Conservation (phyloP, 352 stramenopile genomes). For the Globisporangium mamillatum region DNA sequence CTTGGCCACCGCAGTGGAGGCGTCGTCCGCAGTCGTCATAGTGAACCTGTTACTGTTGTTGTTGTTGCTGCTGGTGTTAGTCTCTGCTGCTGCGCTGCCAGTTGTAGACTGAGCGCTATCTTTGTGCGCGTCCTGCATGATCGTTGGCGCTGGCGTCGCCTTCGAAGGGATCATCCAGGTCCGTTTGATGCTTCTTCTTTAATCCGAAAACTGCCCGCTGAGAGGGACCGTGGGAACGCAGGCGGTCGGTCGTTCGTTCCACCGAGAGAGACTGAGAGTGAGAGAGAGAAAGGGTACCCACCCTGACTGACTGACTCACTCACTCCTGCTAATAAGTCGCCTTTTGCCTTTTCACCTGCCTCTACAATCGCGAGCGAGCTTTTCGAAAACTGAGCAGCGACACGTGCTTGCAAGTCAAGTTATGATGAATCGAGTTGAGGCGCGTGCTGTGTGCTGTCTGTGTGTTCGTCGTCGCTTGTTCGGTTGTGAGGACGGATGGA, state of each 20-base stretch:
- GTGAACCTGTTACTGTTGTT: neutral
- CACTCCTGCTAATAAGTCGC: neutral
- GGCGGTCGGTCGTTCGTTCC: neutral
- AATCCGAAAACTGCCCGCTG: neutral
- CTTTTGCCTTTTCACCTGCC: neutral
- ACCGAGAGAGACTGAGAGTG: neutral
- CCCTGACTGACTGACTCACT: neutral
- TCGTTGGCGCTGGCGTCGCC: neutral
- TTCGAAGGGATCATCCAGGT: slow-evolving; percentile 11
- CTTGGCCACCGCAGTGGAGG: neutral
- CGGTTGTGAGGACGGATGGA: neutral
- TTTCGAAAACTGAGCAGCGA: neutral
- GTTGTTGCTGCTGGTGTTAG: neutral
- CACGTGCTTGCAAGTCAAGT: neutral
- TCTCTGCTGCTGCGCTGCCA: neutral
- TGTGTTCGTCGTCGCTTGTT: neutral
- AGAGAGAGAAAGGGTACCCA: neutral
- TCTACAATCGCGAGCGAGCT: neutral
- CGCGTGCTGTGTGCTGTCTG: neutral
- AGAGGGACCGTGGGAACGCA: neutral
- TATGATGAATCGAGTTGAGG: neutral
- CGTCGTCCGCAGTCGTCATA: neutral
- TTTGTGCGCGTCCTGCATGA: slow-evolving; percentile 15
- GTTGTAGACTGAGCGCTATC: neutral
- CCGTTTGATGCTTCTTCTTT: neutral